phyloP scores from a whole-genome alignment of 2,329 filamentous ascomycete species.

The Trichoderma gracile region DNA sequence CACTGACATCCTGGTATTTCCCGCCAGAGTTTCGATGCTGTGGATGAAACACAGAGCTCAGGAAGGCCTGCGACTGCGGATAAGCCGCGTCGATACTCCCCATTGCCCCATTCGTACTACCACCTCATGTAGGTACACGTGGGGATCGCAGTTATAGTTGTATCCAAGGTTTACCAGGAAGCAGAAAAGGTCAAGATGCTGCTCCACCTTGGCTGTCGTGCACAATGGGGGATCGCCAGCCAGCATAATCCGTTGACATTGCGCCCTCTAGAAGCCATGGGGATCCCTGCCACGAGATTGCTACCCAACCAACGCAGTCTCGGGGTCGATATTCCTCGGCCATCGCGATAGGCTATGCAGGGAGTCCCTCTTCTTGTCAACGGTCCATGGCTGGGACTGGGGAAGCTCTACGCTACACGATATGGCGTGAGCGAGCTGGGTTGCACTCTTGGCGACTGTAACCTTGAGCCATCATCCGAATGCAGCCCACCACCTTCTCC shows the following conservation, averaged over 20 bases:
- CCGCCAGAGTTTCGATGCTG: not conserved
- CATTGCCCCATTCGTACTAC: not conserved
- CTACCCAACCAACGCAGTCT: not conserved
- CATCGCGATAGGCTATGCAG: too few species aligned
- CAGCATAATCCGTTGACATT: not conserved
- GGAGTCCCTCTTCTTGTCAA: too few species aligned
- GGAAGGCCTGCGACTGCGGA: not conserved
- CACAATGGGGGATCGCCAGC: constrained; percentile 1
- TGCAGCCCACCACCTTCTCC: too few species aligned
- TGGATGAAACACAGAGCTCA: not conserved
- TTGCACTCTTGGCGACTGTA: too few species aligned
- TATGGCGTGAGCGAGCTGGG: too few species aligned
- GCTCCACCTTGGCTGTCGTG: not conserved
- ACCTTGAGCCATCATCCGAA: too few species aligned
- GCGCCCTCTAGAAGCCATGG: not conserved
- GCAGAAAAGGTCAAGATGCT: not conserved
- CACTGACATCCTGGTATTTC: not conserved
- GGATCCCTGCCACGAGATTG: not conserved
- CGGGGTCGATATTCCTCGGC: too few species aligned
- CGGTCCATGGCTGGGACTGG: too few species aligned
- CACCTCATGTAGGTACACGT: constrained; percentile 1
- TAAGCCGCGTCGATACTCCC: not conserved
- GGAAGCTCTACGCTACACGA: too few species aligned
- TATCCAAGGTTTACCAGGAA: not conserved
- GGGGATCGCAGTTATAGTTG: not conserved